Base-by-base conservation (phyloP, 163 green algal species). In the Scenedesmus sp. region DNA sequence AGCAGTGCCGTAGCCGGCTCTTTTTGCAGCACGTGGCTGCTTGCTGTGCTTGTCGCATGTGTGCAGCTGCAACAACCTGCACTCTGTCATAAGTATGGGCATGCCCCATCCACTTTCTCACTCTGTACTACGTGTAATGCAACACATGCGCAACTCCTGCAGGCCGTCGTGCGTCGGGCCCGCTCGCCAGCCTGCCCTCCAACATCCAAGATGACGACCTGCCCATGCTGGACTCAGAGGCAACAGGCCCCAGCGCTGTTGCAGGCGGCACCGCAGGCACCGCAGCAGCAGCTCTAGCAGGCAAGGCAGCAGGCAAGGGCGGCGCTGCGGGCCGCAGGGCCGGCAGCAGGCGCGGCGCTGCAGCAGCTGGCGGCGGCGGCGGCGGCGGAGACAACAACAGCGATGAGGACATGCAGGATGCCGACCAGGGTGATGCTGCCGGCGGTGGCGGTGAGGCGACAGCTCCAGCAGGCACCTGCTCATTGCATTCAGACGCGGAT, bases 201-300 rank as follows among this genome's bases (percentile, higher is more conserved):
- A 91, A 91, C 87, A 87, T 91, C 7, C 78, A 87, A 37, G 78
- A 86, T 35, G 78, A 86, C n/a, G 87, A 91, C 73, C 79, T 91
- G n/a, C 87, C 87, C 20, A 87, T 91, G 73, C 87, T 91, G 43
- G 78, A 87, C 87, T 86, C 78, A 3, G 30, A 81, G 16, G 53
- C 37, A 16, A 87, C 78, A 81, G 87, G 59, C 40, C 65, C 65
- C 26, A 76, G 65, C 65, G 65, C 65, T 40, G 30, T 37, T 18
- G 9, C 65, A 76, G 78, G 26, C 70, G 70, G 43, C 33, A 42
- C 46, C 15, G 30, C 81, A 86, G 81, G 43, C 46, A 42, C 81
- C 30, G 81, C 42, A 86, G 43, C 46, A 65, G 33, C 81, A 65
- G 43, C 16, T 40, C 16, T 40, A 24, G 51, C 51, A 87, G 40